phyloP scores from a whole-genome alignment of 495 filamentous ascomycete genomes.

The Aspergillus wentii region DNA sequence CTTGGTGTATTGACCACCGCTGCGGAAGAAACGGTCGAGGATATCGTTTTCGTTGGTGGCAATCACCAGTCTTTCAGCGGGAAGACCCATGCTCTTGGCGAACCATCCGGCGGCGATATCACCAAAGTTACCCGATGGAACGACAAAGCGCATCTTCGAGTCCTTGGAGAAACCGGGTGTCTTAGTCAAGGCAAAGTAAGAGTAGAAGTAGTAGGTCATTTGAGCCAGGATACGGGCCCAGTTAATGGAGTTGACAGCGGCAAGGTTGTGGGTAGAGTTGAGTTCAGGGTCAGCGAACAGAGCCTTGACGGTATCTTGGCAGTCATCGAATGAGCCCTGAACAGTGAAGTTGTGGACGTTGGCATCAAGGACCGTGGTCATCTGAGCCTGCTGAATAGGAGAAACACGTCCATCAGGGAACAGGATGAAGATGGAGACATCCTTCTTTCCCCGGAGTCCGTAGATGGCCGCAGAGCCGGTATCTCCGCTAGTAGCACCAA shows the following conservation, averaged over 20 bases:
- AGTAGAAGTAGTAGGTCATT: conserved; percentile 86
- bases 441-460: conserved; percentile 94
- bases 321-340: conserved; percentile 89
- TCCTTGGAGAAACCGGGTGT: conserved; percentile 43
- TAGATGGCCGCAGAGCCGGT: conserved; percentile 96
- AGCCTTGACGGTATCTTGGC: conserved; percentile 93
- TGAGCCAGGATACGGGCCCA: conserved; percentile 88
- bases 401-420: conserved; percentile 79
- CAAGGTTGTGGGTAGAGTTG: conserved; percentile 70
- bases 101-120: conserved; percentile 88
- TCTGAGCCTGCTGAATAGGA: conserved; percentile 88
- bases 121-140: conserved; percentile 95
- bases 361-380: conserved; percentile 82
- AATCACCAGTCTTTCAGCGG: conserved; percentile 74
- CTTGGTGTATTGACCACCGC: conserved; percentile 75
- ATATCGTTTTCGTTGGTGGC: conserved; percentile 95
- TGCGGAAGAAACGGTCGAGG: conserved; percentile 73
- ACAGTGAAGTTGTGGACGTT: conserved; percentile 88
- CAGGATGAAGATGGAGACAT: conserved; percentile 87
- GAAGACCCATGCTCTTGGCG: conserved; percentile 85
- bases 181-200: conserved; percentile 74
- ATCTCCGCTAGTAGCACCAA: conserved; percentile 91
- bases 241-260: conserved; percentile 89
- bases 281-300: conserved; percentile 77
- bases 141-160: conserved; percentile 69